phyloP scores from a whole-genome alignment of 768 basidiomycete genomes.

The Psilocybe cubensis region DNA sequence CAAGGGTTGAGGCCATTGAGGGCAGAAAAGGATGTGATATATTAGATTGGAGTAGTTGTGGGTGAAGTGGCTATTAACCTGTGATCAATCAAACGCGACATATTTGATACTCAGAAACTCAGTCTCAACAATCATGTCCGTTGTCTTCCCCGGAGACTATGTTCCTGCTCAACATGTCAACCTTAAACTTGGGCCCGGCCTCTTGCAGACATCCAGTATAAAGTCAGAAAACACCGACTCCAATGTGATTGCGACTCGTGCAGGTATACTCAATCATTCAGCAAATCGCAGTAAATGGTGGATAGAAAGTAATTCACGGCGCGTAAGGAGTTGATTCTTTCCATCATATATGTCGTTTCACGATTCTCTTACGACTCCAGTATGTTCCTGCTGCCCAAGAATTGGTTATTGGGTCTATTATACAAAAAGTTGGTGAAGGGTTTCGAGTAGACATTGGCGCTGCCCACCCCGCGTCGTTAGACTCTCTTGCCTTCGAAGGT shows the following conservation, averaged over 20 bases:
- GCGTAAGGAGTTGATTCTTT: slow-evolving; percentile 56
- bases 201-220: slow-evolving; percentile 50
- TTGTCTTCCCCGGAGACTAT: slow-evolving; percentile 81
- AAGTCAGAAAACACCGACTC: slow-evolving; percentile 31
- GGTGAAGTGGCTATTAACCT: not conserved
- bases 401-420: slow-evolving; percentile 83
- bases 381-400: slow-evolving; percentile 92
- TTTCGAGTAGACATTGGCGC: slow-evolving; percentile 94
- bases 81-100: slow-evolving; percentile 3
- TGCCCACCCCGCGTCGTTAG: slow-evolving; percentile 83
- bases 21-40: slow-evolving; percentile 1
- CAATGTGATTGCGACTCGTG: slow-evolving; percentile 61
- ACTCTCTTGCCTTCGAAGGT: slow-evolving; percentile 93
- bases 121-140: slow-evolving; percentile 37
- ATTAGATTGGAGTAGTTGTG: not conserved
- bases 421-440: slow-evolving; percentile 82
- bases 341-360: not conserved
- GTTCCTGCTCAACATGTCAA: slow-evolving; percentile 77
- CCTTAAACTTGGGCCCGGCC: slow-evolving; percentile 87
- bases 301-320: slow-evolving; percentile 84
- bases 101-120: slow-evolving; percentile 10
- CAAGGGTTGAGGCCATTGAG: slow-evolving; percentile 47
- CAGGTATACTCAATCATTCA: slow-evolving; percentile 71
- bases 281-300: slow-evolving; percentile 81
- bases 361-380: slow-evolving; percentile 41